These are phyloP conservation scores for Myxozyma neglecta DNA, from an alignment of 805 yeast genomes.

Conservation along the genomic window DNA sequence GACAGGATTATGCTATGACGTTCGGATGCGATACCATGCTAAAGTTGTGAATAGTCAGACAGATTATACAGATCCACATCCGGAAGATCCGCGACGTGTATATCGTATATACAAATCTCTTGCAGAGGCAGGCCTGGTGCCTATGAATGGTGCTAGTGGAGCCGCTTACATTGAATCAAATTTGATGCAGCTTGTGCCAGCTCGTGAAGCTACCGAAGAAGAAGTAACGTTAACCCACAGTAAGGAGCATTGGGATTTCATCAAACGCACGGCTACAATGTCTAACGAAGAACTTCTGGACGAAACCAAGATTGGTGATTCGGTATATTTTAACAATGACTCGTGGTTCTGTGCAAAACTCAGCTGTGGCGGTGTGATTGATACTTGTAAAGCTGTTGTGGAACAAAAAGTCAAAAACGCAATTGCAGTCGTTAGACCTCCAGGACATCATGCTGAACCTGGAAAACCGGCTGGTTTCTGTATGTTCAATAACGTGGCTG, in stretches of 20 bases:
- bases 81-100: slow-evolving; percentile 96
- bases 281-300: slow-evolving; percentile 69
- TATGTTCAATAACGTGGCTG: slow-evolving; percentile 92
- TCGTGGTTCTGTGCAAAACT: slow-evolving; percentile 82
- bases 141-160: slow-evolving; percentile 72
- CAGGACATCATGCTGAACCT: slow-evolving; percentile 99
- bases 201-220: slow-evolving; percentile 81
- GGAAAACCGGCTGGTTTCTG: slow-evolving; percentile 97
- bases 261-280: slow-evolving; percentile 77
- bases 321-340: slow-evolving; percentile 92
- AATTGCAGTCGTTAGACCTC: slow-evolving; percentile 94
- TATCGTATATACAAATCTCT: slow-evolving; percentile 89
- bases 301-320: slow-evolving; percentile 89
- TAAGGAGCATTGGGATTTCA: slow-evolving; percentile 70
- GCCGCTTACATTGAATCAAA: slow-evolving; percentile 71
- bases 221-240: slow-evolving; percentile 88
- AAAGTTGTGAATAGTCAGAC: slow-evolving; percentile 86
- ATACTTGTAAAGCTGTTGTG: slow-evolving; percentile 92
- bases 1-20: slow-evolving; percentile 95
- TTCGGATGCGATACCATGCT: slow-evolving; percentile 96
- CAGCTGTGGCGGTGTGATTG: slow-evolving; percentile 96
- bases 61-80: slow-evolving; percentile 97
- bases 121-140: slow-evolving; percentile 89
- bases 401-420: slow-evolving; percentile 91
- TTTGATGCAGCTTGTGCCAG: slow-evolving; percentile 83